Evolutionary conservation across 2,329 filamentous ascomycete species (phyloP).

Genomic region (Bipolaris zeicola): DNA sequence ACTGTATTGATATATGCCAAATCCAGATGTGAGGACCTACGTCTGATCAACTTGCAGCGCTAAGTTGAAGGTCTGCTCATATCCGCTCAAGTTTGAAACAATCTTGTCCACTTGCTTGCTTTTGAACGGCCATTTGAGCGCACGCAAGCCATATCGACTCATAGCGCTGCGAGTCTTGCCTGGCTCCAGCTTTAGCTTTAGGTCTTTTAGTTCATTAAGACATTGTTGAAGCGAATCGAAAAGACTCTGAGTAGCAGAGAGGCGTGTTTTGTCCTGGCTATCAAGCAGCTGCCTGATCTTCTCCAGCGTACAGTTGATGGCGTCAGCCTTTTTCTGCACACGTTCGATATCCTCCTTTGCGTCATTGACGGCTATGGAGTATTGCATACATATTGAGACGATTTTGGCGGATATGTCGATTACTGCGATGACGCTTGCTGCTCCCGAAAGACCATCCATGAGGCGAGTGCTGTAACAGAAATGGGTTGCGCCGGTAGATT

Average conservation of each 20-base stretch:
- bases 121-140: constrained; percentile 50
- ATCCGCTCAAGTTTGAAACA: constrained; percentile 32
- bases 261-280: constrained; percentile 29
- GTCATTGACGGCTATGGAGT: constrained; percentile 35
- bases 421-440: constrained; percentile 36
- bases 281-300: constrained; percentile 33
- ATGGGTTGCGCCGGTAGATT: constrained; percentile 4
- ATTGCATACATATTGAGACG: constrained; percentile 42
- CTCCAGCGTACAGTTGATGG: constrained; percentile 34
- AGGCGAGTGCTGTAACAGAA: constrained; percentile 3
- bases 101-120: constrained; percentile 44
- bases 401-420: constrained; percentile 49
- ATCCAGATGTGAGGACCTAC: constrained; percentile 30
- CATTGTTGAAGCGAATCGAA: constrained; percentile 23
- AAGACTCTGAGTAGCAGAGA: constrained; percentile 35
- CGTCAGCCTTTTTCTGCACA: constrained; percentile 36
- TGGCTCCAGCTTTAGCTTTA: constrained; percentile 20
- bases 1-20: constrained; percentile 19
- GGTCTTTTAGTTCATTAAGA: constrained; percentile 13
- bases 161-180: constrained; percentile 34
- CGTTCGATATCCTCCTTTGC: constrained; percentile 42
- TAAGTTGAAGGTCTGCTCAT: constrained; percentile 33
- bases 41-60: constrained; percentile 46
- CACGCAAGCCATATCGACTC: constrained; percentile 40
- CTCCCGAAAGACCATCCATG: constrained; percentile 44